Evolutionary conservation across 108 stramenopile species (phyloP).

Genomic region (Discostella stelligeroides): DNA sequence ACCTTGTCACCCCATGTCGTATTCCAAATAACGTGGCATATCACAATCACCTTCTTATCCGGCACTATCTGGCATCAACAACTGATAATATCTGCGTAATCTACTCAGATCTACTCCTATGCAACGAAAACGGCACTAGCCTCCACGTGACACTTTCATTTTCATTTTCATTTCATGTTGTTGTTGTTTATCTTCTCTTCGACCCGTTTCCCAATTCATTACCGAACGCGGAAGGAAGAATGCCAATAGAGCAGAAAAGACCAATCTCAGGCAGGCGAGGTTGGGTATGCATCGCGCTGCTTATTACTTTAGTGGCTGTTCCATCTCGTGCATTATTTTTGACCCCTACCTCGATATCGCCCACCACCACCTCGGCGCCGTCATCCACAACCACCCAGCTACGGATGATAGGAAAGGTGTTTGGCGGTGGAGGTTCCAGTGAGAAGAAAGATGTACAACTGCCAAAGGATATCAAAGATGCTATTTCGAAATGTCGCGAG

Average conservation of each 20-base stretch:
- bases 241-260: background rate
- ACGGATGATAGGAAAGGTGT: conserved; percentile 37
- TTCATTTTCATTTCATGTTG: no score
- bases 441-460: conserved; percentile 41
- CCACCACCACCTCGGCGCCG: conserved; percentile 8
- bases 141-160: no score
- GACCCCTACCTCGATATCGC: conserved; percentile 1
- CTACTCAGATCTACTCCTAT: no score
- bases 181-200: no score
- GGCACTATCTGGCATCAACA: no score
- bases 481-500: conserved; percentile 72
- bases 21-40: no score
- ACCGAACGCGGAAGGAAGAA: no score
- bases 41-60: no score
- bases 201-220: background rate
- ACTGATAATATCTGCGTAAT: no score
- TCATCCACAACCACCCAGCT: conserved; percentile 3
- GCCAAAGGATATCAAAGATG: conserved; percentile 83
- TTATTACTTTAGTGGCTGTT: background rate
- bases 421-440: conserved; percentile 31
- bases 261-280: conserved; percentile 10
- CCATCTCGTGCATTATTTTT: conserved; percentile 30
- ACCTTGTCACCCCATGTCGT: no score
- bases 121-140: no score
- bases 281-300: conserved; percentile 10